Evolutionary conservation across 129 eudicot species (phyloP), one percentile per base, ranked within the genome.

Genomic region (Flaveria trinervia): DNA sequence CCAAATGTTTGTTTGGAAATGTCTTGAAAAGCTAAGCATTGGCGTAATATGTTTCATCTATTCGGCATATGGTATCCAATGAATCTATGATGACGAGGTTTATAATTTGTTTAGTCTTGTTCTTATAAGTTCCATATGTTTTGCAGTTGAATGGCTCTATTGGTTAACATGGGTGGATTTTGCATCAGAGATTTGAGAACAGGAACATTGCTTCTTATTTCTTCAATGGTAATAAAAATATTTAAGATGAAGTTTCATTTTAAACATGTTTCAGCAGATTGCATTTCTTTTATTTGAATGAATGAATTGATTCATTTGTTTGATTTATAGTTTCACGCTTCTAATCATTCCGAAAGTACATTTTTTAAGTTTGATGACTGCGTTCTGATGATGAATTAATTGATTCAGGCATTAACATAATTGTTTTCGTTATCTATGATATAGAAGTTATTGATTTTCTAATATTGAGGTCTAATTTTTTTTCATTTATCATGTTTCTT

Each of bases 191-290:
- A 65, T 36, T 54, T 10, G 65, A 41, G 75, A 54, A 2, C 36
- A 36, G 50, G 65, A 45, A 55, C 68, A 54, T 57, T 68, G 70
- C 39, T 65, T 73, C 17, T 6, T 25, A 30, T 64, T 64, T 80
- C 49, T 80, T 23, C 25, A 54, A 7, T 73, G 73, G 68, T 80
- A 65, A 80, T 73, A 80, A 80, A 50, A 65, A 51, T 18, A 64
- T 13, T 72, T 65, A 65, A 72, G 68, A 65, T 80, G 70, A 36
- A 77, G 23, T 52, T 67, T 54, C 44, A 72, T 65, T 50, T 66
- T 66, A 61, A 80, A 80, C 70, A 26, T 78, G 76, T 44, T 56
- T 69, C 76, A 56, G 26, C 74, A 39, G 51, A 25, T 64, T 12
- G 72, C 17, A 25, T 30, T 65, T 80, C 51, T 55, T 73, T 73